Base-by-base conservation (phyloP, 1,139 yeast genomes). In the Saccharomycopsis hybrid region DNA sequence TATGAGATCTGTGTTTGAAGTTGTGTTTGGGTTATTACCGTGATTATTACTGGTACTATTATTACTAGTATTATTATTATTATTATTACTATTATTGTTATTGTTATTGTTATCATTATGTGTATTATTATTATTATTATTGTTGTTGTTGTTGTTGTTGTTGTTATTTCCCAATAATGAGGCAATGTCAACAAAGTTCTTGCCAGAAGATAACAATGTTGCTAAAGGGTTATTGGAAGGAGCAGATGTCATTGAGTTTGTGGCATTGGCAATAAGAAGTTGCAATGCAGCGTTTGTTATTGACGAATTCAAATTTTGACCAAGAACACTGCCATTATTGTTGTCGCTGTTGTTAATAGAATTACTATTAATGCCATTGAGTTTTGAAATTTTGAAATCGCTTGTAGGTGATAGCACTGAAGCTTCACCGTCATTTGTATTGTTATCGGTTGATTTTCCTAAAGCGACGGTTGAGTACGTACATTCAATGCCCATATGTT, bases 401-500 rank as follows among this genome's bases (percentile, higher is more conserved):
- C n/a, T n/a, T n/a, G n/a, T n/a, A n/a, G n/a, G n/a, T n/a, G n/a
- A n/a, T n/a, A n/a, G n/a, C n/a, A n/a, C n/a, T n/a, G n/a, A n/a
- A n/a, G n/a, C n/a, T n/a, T n/a, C n/a, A n/a, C n/a, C n/a, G n/a
- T n/a, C n/a, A n/a, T n/a, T n/a, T n/a, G n/a, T n/a, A n/a, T n/a
- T n/a, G n/a, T n/a, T n/a, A n/a, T n/a, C n/a, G n/a, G 52, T 13
- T 4, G 35, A 39, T n/a, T 47, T 44, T 3, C 47, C 52, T 4
- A 48, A 24, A 44, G 55, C 55, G 24, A 54, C 56, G 3, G 69
- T 63, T 0, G 70, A 58, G 59, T 83, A 85, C 0, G 81, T 76
- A 69, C 97, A 90, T 33, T 77, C 84, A 39, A 90, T 71, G 39
- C 83, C 83, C 78, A 89, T 76, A 57, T 85, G 82, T 51, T 72